Evolutionary conservation across 495 filamentous ascomycete species (phyloP).

Genomic region (Neurospora cerealis): DNA sequence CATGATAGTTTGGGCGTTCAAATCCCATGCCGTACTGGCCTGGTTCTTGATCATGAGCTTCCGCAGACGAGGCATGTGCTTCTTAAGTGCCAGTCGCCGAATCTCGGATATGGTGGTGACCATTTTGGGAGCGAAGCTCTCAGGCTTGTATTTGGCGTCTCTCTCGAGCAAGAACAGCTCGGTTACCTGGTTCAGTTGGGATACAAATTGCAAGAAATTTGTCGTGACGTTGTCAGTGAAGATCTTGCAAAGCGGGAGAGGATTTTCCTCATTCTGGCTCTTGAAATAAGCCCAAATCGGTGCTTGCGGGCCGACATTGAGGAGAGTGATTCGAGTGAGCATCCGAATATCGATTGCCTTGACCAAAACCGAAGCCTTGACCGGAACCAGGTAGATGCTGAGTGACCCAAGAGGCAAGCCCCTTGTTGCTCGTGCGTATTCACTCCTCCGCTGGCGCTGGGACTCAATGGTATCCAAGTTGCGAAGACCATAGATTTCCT

Average conservation of each 20-base stretch:
- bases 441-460: conserved; percentile 22
- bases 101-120: conserved; percentile 42
- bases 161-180: conserved; percentile 52
- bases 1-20: conserved; percentile 38
- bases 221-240: conserved; percentile 50
- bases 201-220: conserved; percentile 39
- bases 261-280: conserved; percentile 38
- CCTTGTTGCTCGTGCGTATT: conserved; percentile 44
- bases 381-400: conserved; percentile 46
- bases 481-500: not conserved
- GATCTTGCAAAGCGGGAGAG: conserved; percentile 43
- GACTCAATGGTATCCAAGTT: conserved; percentile 3
- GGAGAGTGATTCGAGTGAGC: conserved; percentile 44
- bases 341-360: conserved; percentile 41
- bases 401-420: conserved; percentile 44
- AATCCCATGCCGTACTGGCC: conserved; percentile 41
- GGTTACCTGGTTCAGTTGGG: conserved; percentile 38
- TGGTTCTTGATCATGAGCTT: conserved; percentile 43
- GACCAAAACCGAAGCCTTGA: conserved; percentile 42
- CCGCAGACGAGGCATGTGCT: conserved; percentile 33
- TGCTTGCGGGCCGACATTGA: conserved; percentile 51
- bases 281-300: conserved; percentile 45
- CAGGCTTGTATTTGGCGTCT: conserved; percentile 34
- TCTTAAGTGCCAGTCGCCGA: conserved; percentile 37
- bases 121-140: conserved; percentile 37